A percentile compares a stretch with the other conserved stretches of the same genome.
Conservation (phyloP, 2,329 filamentous ascomycete species). For the Chalaropsis thielavioides region DNA sequence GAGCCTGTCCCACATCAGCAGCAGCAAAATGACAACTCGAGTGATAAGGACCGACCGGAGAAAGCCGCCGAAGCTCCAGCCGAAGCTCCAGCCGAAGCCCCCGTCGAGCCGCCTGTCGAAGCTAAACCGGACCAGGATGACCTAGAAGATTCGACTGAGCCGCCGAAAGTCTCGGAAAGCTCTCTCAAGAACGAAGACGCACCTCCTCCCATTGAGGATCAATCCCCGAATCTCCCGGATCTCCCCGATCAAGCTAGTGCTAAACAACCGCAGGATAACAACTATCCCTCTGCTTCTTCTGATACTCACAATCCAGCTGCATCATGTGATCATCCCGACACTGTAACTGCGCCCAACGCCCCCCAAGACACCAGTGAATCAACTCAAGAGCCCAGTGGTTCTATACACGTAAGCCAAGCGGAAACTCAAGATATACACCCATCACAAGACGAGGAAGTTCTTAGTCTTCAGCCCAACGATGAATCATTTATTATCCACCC, state of each 20-base stretch:
- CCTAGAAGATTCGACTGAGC: background rate
- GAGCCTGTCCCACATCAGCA: background rate
- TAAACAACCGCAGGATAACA: background rate
- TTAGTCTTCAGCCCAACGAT: background rate
- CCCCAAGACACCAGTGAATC: background rate
- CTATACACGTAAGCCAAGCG: background rate
- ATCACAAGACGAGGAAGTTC: background rate
- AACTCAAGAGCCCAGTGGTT: background rate
- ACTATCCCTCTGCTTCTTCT: background rate
- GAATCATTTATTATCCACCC: background rate
- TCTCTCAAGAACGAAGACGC: background rate
- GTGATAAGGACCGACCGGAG: background rate
- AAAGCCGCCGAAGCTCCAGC: background rate
- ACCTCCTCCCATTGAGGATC: background rate
- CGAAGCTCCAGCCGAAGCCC: too few species aligned
- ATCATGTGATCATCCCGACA: background rate
- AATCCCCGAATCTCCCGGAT: background rate
- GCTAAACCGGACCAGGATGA: background rate
- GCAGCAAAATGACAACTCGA: background rate
- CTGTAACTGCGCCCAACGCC: background rate
- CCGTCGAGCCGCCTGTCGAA: background rate
- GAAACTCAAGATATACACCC: background rate
- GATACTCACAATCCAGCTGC: background rate
- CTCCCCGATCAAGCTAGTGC: background rate
- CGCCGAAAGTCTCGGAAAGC: background rate